Evolutionary conservation across 2,329 filamentous ascomycete genomes (phyloP).

Genomic region (Cladosporium sp.): DNA sequence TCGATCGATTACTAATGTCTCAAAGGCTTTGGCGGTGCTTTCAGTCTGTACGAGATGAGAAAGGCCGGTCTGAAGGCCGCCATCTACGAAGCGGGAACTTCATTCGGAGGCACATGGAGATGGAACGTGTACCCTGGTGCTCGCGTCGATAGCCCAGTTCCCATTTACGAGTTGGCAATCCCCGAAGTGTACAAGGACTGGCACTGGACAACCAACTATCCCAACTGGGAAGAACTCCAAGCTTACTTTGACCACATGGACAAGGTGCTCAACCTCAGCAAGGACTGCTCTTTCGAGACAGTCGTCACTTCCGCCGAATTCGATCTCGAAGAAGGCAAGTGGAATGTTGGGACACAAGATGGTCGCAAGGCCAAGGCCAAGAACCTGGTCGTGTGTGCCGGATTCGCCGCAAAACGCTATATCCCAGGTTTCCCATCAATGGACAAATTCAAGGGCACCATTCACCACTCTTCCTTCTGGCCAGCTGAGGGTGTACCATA

Average conservation of each 20-base stretch:
- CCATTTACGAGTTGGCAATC: constrained; percentile 39
- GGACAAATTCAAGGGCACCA: constrained; percentile 60
- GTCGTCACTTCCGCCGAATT: constrained; percentile 57
- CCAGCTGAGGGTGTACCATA: constrained; percentile 53
- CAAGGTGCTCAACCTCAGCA: constrained; percentile 56
- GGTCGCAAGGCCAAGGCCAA: constrained; percentile 54
- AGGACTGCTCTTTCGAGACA: constrained; percentile 60
- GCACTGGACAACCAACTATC: constrained; percentile 45
- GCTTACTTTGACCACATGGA: constrained; percentile 64
- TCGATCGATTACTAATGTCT: neutral
- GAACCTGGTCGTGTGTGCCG: constrained; percentile 57
- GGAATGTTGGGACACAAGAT: constrained; percentile 55
- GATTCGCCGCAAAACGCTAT: constrained; percentile 63
- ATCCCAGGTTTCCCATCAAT: constrained; percentile 63
- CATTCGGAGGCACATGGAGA: constrained; percentile 40
- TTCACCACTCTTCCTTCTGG: constrained; percentile 50
- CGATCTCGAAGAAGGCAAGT: constrained; percentile 51
- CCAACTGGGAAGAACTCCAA: constrained; percentile 50
- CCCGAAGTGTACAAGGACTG: constrained; percentile 44
- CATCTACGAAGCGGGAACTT: constrained; percentile 38
- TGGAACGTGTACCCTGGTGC: constrained; percentile 44
- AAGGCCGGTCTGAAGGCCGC: constrained; percentile 35
- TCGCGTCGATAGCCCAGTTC: constrained; percentile 46
- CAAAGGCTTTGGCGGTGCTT: constrained; percentile 33
- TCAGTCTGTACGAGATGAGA: constrained; percentile 45